phyloP scores from a whole-genome alignment of 306 rosid genomes.

The Corylus heterophylla region DNA sequence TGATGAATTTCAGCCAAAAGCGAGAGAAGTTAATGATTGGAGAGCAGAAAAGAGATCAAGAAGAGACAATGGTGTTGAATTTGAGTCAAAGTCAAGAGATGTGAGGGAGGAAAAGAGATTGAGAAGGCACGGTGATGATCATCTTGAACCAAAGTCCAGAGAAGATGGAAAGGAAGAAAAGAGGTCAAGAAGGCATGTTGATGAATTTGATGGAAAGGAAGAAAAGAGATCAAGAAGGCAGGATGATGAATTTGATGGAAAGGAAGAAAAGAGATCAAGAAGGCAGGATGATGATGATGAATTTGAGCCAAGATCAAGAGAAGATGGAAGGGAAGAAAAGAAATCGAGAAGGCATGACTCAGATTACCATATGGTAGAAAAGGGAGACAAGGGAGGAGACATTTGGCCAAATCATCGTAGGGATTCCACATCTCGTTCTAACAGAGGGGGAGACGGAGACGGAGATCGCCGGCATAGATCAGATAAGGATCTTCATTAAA shows the following conservation, averaged over 20 bases:
- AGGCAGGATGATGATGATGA: no score
- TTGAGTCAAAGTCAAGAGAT: slow-evolving; percentile 46
- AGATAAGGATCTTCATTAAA: neutral
- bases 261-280: slow-evolving; percentile 52
- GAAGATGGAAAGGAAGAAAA: slow-evolving; percentile 47
- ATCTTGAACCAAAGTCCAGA: slow-evolving; percentile 43
- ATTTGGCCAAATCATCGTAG: slow-evolving; percentile 5
- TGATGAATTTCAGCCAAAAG: slow-evolving; percentile 12
- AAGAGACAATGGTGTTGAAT: slow-evolving; percentile 38
- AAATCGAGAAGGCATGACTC: slow-evolving; percentile 43
- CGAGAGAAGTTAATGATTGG: slow-evolving; percentile 38
- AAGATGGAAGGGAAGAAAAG: slow-evolving; percentile 58
- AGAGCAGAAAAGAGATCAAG: slow-evolving; percentile 46
- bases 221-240: slow-evolving; percentile 43
- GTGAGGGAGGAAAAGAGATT: slow-evolving; percentile 52
- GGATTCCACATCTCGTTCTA: slow-evolving; percentile 15
- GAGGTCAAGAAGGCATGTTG: slow-evolving; percentile 40
- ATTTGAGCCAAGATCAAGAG: no score
- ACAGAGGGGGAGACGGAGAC: slow-evolving; percentile 9
- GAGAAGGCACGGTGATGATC: slow-evolving; percentile 40
- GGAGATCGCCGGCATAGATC: slow-evolving; percentile 8
- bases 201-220: slow-evolving; percentile 48
- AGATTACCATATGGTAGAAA: neutral
- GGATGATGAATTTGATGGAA: slow-evolving; percentile 38
- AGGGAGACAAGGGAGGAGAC: slow-evolving; percentile 19